phyloP scores from a whole-genome alignment of 2,329 filamentous ascomycete species.

The Aciculosporium take region DNA sequence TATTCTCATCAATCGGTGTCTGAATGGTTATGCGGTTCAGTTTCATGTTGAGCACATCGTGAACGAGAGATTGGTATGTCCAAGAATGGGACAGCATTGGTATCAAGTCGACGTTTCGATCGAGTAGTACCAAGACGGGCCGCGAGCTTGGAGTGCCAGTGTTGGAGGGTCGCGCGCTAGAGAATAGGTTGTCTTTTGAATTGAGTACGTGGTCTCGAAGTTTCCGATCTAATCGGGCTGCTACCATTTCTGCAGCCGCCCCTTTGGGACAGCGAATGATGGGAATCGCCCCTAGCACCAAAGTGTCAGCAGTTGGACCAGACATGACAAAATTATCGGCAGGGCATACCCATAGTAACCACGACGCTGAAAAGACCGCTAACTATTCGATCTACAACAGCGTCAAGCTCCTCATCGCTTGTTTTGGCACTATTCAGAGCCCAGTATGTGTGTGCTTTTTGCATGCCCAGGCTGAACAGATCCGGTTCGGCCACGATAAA shows the following conservation, averaged over 20 bases:
- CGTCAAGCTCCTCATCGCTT: constrained; percentile 77
- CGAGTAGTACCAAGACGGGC: constrained; percentile 83
- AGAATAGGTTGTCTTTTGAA: constrained; percentile 95
- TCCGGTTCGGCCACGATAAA: constrained; percentile 94
- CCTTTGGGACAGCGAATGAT: constrained; percentile 91
- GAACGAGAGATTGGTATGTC: constrained; percentile 71
- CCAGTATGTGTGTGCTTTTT: constrained; percentile 83
- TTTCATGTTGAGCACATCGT: constrained; percentile 41
- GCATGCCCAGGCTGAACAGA: constrained; percentile 85
- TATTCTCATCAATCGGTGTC: constrained; percentile 61
- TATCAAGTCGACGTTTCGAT: constrained; percentile 88
- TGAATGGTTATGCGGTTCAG: constrained; percentile 93
- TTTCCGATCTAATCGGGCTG: constrained; percentile 86
- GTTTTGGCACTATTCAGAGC: constrained; percentile 90
- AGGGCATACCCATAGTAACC: constrained; percentile 75
- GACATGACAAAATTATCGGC: background rate
- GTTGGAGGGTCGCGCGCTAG: constrained; percentile 44
- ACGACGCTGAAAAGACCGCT: constrained; percentile 95
- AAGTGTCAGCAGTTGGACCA: constrained; percentile 1
- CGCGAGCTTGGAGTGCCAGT: constrained; percentile 55
- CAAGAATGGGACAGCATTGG: constrained; percentile 96
- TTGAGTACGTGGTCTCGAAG: constrained; percentile 92
- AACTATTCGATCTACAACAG: constrained; percentile 79
- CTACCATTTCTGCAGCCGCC: constrained; percentile 86
- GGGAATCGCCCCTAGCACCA: constrained; percentile 59